Conservation (phyloP, 441 rosid genomes). For the Theobroma grandiflorum region DNA sequence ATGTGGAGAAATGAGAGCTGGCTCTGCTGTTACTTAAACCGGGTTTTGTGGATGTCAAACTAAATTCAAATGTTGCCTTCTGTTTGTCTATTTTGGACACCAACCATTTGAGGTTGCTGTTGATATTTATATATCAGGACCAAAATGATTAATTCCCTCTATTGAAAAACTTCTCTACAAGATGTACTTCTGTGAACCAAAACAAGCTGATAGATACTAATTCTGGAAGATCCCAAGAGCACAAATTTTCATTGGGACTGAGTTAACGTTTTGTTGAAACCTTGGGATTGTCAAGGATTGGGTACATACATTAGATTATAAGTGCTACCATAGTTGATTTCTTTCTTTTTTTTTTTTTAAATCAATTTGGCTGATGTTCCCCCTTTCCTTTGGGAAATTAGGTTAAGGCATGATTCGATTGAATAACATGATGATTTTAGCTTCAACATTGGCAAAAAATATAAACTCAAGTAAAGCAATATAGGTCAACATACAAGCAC, state of each 20-base stretch:
- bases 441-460: background rate
- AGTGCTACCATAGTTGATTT: background rate
- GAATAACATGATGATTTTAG: background rate
- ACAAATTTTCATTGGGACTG: background rate
- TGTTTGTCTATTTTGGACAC: background rate
- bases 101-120: background rate
- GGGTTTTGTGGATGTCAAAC: conserved; percentile 15
- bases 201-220: background rate
- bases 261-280: background rate
- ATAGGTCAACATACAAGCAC: background rate
- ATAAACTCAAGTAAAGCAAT: too few species aligned
- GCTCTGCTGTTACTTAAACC: background rate
- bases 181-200: background rate
- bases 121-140: too few species aligned
- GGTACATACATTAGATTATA: background rate
- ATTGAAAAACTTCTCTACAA: background rate
- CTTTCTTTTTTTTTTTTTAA: background rate
- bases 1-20: background rate
- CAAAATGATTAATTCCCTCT: background rate
- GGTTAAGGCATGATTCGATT: background rate
- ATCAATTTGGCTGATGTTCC: background rate
- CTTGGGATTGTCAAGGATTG: background rate
- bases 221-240: background rate
- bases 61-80: background rate
- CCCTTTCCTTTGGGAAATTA: background rate